Conservation (phyloP, 306 rosid genomes). For the Rubus idaeus region DNA sequence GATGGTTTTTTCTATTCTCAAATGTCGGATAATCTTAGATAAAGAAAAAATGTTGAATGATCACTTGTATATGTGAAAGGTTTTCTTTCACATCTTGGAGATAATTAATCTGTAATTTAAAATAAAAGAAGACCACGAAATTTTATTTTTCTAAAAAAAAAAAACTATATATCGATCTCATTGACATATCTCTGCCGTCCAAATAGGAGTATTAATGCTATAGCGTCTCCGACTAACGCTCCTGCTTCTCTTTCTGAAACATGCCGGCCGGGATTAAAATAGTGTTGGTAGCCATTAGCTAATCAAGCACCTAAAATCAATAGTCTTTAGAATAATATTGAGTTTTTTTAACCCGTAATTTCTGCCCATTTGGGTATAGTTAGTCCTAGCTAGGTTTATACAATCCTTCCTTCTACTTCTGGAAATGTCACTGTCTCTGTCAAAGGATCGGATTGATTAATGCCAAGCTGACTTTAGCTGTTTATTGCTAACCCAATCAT, state of each 20-base stretch:
- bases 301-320: neutral
- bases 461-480: neutral
- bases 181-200: constrained; percentile 14
- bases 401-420: neutral
- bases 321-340: too few species aligned
- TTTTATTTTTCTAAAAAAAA: too few species aligned
- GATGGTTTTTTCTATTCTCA: too few species aligned
- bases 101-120: too few species aligned
- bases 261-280: constrained; percentile 15
- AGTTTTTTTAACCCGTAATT: too few species aligned
- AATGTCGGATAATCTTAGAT: too few species aligned
- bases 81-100: too few species aligned
- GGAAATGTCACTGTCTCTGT: neutral
- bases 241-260: constrained; percentile 4
- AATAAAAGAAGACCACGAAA: too few species aligned
- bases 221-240: neutral
- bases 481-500: neutral
- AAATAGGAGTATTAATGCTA: neutral
- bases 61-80: too few species aligned
- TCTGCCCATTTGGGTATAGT: neutral
- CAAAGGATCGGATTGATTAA: neutral
- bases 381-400: neutral
- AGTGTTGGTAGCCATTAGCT: neutral
- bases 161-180: neutral
- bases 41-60: too few species aligned